A percentile compares a stretch with the other conserved stretches of the same genome.
Evolutionary conservation across 1,139 yeast species (phyloP).

Genomic region (Blastobotrys ciferrii): DNA sequence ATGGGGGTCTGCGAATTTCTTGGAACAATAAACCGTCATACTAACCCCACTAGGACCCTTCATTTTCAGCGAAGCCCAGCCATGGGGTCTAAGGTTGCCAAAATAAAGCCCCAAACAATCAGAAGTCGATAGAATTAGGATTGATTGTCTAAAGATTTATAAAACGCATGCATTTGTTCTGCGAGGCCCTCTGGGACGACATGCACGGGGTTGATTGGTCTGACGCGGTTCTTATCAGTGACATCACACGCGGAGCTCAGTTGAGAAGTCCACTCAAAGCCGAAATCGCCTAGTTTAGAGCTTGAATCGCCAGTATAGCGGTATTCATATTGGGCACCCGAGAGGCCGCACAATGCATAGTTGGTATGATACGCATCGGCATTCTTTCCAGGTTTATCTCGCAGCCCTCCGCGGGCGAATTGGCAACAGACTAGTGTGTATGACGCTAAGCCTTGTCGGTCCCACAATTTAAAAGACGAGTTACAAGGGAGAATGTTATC

Average conservation of each 20-base stretch:
- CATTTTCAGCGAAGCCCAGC: too few species aligned
- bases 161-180: slow-evolving; percentile 31
- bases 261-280: slow-evolving; percentile 31
- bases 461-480: slow-evolving; percentile 38
- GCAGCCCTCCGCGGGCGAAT: slow-evolving; percentile 63
- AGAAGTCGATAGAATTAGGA: too few species aligned
- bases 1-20: too few species aligned
- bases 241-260: slow-evolving; percentile 14
- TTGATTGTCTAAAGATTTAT: neutral
- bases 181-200: slow-evolving; percentile 52
- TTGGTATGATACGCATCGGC: slow-evolving; percentile 92
- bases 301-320: slow-evolving; percentile 30
- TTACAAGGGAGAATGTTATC: slow-evolving; percentile 47
- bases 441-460: slow-evolving; percentile 54
- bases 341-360: slow-evolving; percentile 75
- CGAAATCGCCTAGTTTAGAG: slow-evolving; percentile 28
- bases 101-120: too few species aligned
- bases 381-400: slow-evolving; percentile 80
- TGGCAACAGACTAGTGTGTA: slow-evolving; percentile 82
- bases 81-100: too few species aligned
- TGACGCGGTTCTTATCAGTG: slow-evolving; percentile 29
- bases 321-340: slow-evolving; percentile 61
- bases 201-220: slow-evolving; percentile 59
- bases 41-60: too few species aligned
- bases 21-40: too few species aligned